Base-by-base conservation (phyloP, 2,329 filamentous ascomycete genomes). In the Colletotrichum somersetense region DNA sequence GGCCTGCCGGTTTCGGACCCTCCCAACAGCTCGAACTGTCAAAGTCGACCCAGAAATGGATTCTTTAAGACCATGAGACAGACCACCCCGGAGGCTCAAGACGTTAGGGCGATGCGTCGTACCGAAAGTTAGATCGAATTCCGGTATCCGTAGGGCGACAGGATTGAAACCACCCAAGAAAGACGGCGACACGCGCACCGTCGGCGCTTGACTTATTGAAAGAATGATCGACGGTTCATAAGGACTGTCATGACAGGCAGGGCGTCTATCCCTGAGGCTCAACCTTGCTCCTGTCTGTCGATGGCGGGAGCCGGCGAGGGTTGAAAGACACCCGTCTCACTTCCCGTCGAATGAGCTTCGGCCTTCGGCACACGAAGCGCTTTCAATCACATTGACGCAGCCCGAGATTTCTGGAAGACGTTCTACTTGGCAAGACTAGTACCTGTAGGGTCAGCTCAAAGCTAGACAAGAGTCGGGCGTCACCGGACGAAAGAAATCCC, bases 101-200 rank as follows among this genome's bases (percentile, higher is more conserved):
- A 56, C 44, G 18, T 8, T 26, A 20, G n/a, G 40, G 53, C 68
- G 10, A 50, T 42, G 11, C 10, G 18, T 33, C 14, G 62, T 52
- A 16, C 26, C 50, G 20, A 56, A 30, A 55, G 14, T 5, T 23
- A 33, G 26, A 18, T 38, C 35, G 18, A 44, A 12, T 35, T 42
- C 44, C 30, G 33, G 16, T 44, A 38, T 53, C 48, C 48, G 67
- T 52, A 67, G 68, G 68, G 64, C 38, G 20, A 33, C 20, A 62
- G 11, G 5, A 35, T n/a, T 30, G 33, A 20, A 48, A 42, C n/a
- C 33, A 26, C 12, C 4, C 20, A 59, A 1, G 10, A 20, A 5
- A 23, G 20, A 30, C 56, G 23, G 69, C 69, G 69, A 72, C 38
- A 61, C 70, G 70, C 70, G 48, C 66, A 35, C 7, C 5, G 23